Evolutionary conservation across 148 eudicot genomes (phyloP).

Genomic region (Diospyros kaki): DNA sequence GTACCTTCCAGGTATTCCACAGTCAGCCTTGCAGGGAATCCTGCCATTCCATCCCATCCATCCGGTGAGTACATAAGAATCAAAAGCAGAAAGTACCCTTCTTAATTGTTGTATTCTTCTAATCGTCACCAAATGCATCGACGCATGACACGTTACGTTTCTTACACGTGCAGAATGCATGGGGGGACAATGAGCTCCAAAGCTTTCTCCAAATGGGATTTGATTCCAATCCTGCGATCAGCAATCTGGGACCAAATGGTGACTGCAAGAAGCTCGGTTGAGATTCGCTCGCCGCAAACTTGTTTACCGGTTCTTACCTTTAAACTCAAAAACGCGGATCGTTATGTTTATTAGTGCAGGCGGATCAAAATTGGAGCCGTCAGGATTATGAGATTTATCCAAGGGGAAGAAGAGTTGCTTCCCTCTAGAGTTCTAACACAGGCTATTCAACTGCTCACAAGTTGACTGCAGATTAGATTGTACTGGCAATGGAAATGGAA

Average conservation of each 20-base stretch:
- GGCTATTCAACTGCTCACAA: slow-evolving; percentile 22
- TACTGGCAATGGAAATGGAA: slow-evolving; percentile 1
- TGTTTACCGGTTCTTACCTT: background rate
- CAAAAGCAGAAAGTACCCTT: background rate
- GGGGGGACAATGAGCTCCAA: slow-evolving; percentile 91
- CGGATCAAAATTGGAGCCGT: slow-evolving; percentile 58
- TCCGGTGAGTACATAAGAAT: slow-evolving; percentile 40
- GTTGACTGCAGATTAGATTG: slow-evolving; percentile 32
- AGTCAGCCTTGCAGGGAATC: slow-evolving; percentile 36
- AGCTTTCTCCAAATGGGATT: slow-evolving; percentile 86
- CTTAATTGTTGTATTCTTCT: background rate
- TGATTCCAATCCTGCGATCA: slow-evolving; percentile 47
- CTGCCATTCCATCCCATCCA: slow-evolving; percentile 53
- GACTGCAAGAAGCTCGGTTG: slow-evolving; percentile 8
- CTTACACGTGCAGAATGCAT: slow-evolving; percentile 41
- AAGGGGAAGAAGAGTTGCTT: background rate
- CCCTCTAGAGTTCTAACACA: slow-evolving; percentile 14
- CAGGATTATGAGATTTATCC: slow-evolving; percentile 22
- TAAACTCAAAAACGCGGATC: background rate
- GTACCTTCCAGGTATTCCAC: slow-evolving; percentile 43
- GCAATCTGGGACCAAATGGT: slow-evolving; percentile 76
- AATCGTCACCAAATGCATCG: background rate
- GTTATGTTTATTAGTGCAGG: slow-evolving; percentile 31
- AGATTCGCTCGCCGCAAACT: no score
- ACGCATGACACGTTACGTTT: background rate